These are phyloP conservation scores for Coemansia sp. DNA, from an alignment of 192 early-diverging fungal species.

Conservation along the genomic window DNA sequence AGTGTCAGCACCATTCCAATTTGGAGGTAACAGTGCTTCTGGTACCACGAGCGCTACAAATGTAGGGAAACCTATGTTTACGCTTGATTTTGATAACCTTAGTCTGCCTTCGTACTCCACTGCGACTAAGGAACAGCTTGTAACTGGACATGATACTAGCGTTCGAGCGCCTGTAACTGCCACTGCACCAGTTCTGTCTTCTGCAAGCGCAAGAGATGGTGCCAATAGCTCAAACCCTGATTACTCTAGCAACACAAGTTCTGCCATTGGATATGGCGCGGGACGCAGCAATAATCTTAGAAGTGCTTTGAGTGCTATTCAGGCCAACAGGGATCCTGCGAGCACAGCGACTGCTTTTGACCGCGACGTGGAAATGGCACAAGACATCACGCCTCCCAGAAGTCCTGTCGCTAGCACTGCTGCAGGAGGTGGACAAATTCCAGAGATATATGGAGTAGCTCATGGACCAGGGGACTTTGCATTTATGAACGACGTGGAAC, in stretches of 20 bases:
- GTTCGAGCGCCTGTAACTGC: conserved; percentile 1
- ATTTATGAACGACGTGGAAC: conserved; percentile 31
- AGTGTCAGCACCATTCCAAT: conserved; percentile 16
- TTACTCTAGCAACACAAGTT: conserved; percentile 14
- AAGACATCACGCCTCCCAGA: neutral
- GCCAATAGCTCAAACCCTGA: neutral
- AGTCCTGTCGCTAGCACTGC: conserved; percentile 14
- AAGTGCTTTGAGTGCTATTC: conserved; percentile 11
- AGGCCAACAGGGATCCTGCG: conserved; percentile 3
- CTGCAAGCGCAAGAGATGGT: neutral
- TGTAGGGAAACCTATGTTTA: conserved; percentile 39
- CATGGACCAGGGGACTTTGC: conserved; percentile 28
- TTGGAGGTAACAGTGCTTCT: conserved; percentile 3
- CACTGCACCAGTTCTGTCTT: conserved; percentile 1
- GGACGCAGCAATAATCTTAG: conserved; percentile 20
- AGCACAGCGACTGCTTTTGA: neutral
- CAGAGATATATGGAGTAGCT: conserved; percentile 8
- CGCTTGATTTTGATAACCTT: conserved; percentile 57
- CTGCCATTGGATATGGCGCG: conserved; percentile 44
- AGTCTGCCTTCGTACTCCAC: conserved; percentile 52
- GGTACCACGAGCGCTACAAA: neutral
- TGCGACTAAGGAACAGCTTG: conserved; percentile 36
- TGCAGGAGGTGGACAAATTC: conserved; percentile 2
- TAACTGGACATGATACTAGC: conserved; percentile 13
- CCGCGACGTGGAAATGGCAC: neutral